Evolutionary conservation across 108 stramenopile species (phyloP).

Genomic region (Cyclostephanos invisitatus): DNA sequence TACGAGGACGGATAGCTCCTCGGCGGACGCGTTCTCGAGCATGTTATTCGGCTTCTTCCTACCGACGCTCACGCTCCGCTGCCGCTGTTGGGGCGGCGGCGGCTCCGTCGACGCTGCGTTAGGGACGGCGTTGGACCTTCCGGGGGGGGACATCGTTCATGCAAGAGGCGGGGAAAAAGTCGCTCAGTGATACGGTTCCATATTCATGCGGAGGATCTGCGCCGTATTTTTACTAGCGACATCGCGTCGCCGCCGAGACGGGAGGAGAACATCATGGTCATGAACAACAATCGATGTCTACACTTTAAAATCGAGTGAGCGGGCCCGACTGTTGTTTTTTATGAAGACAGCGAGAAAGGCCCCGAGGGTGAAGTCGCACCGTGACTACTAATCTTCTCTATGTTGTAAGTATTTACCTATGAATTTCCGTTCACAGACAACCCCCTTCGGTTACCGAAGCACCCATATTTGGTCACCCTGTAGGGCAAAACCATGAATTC

Average conservation of each 20-base stretch:
- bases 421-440: too few relatives aligned
- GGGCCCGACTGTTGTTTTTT: too few relatives aligned
- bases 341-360: too few relatives aligned
- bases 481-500: too few relatives aligned
- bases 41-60: conserved; percentile 22
- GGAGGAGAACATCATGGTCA: too few relatives aligned
- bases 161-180: background rate
- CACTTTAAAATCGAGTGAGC: too few relatives aligned
- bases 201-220: background rate
- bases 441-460: too few relatives aligned
- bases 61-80: background rate
- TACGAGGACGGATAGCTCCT: conserved; percentile 52
- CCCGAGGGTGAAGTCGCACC: too few relatives aligned
- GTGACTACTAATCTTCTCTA: too few relatives aligned
- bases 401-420: too few relatives aligned
- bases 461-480: too few relatives aligned
- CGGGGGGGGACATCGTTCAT: conserved; percentile 7
- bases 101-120: background rate
- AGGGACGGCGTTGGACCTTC: conserved; percentile 5
- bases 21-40: conserved; percentile 47
- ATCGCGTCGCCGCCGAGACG: background rate
- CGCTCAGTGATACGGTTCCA: background rate
- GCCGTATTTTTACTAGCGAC: background rate
- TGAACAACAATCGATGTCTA: too few relatives aligned
- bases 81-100: background rate